Conservation (phyloP, 116 monocot species). For the Trichopus zeylanicus region DNA sequence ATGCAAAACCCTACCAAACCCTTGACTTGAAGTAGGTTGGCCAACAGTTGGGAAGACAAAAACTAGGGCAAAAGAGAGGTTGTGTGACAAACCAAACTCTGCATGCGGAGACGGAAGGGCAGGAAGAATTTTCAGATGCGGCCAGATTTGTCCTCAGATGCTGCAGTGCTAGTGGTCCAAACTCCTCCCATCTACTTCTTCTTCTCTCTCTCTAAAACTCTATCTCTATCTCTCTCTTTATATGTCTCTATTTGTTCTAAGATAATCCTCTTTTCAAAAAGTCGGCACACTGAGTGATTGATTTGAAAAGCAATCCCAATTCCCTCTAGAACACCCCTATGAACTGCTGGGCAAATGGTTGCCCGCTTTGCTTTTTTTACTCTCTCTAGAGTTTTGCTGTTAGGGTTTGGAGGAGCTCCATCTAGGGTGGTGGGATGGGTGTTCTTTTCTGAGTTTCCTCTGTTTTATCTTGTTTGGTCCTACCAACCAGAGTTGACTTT, state of each 20-base stretch:
- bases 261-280: neutral
- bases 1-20: too few species aligned
- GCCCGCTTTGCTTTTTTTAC: neutral
- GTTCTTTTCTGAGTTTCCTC: too few species aligned
- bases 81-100: neutral
- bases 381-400: neutral
- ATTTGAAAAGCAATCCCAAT: slow-evolving; percentile 3
- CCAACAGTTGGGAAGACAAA: too few species aligned
- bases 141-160: neutral
- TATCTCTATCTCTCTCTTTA: neutral
- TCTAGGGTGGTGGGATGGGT: too few species aligned
- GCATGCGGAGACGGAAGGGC: neutral
- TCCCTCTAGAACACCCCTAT: neutral
- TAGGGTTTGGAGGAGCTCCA: neutral
- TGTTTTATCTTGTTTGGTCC: neutral
- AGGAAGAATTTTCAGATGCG: slow-evolving; percentile 4
- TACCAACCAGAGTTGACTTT: slow-evolving; percentile 21
- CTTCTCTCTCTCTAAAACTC: neutral
- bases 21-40: too few species aligned
- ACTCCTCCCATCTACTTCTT: too few species aligned
- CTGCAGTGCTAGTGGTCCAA: too few species aligned
- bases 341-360: neutral
- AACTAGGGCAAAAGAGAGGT: too few species aligned
- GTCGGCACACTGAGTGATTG: neutral
- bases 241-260: neutral